These are phyloP conservation scores for Simplicillium aogashimaense DNA, from an alignment of 2,329 filamentous ascomycete species.

Conservation along the genomic window DNA sequence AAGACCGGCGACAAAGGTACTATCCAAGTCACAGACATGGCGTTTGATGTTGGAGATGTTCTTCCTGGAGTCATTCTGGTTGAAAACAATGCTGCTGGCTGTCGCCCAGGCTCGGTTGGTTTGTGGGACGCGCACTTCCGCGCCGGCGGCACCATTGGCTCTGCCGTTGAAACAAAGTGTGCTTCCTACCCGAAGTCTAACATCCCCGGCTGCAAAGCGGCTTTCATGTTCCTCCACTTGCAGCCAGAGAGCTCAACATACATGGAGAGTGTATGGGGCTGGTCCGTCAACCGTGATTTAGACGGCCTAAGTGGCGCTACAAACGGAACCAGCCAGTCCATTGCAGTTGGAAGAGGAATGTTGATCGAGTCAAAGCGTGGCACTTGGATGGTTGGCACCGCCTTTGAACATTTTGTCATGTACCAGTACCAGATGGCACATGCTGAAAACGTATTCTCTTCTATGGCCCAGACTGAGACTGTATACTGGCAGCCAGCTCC, in stretches of 20 bases:
- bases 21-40: too few relatives aligned
- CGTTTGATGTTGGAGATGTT: too few relatives aligned
- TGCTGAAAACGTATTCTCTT: conserved; percentile 31
- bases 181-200: conserved; percentile 13
- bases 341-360: conserved; percentile 30
- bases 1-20: too few relatives aligned
- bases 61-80: too few relatives aligned
- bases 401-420: conserved; percentile 38
- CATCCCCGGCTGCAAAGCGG: conserved; percentile 28
- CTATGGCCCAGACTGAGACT: conserved; percentile 34
- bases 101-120: conserved; percentile 31
- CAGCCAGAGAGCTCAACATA: conserved; percentile 33
- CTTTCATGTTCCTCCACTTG: conserved; percentile 37
- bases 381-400: conserved; percentile 42
- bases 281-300: conserved; percentile 36
- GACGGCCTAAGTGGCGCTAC: conserved; percentile 20
- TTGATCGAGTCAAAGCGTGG: conserved; percentile 33
- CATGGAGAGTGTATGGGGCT: conserved; percentile 42
- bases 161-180: not conserved
- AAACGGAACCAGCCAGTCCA: conserved; percentile 17
- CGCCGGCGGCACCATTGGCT: conserved; percentile 28
- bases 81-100: not conserved
- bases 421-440: conserved; percentile 42
- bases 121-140: conserved; percentile 32
- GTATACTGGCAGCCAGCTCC: conserved; percentile 26